Conservation (phyloP, 108 stramenopile genomes). For the Nitzschia sp. region DNA sequence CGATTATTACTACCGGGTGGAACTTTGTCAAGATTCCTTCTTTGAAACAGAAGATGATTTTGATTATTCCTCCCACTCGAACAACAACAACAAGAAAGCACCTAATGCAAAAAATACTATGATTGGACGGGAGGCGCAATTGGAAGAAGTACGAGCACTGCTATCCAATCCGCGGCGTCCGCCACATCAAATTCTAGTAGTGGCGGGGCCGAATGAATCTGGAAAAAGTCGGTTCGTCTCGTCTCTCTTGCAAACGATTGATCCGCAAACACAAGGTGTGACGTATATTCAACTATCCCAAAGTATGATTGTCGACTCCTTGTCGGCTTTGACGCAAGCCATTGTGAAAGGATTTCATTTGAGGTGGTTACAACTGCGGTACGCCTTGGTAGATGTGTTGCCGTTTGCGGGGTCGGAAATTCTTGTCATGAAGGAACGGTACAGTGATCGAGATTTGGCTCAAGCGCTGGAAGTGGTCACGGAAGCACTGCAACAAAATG, state of each 20-base stretch:
- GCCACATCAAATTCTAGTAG: conserved; percentile 21
- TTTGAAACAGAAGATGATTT: neutral
- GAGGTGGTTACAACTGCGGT: conserved; percentile 7
- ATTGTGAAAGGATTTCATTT: conserved; percentile 14
- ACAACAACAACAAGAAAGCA: neutral
- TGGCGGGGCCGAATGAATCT: conserved; percentile 24
- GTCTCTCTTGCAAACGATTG: neutral
- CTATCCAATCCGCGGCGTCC: conserved; percentile 1
- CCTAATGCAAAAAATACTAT: neutral
- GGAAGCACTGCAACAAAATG: conserved; percentile 13
- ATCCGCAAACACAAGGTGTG: conserved; percentile 3
- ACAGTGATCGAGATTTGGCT: conserved; percentile 24
- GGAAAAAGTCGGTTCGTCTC: conserved; percentile 21
- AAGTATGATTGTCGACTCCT: conserved; percentile 16
- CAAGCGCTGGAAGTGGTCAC: conserved; percentile 14
- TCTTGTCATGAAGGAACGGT: conserved; percentile 28
- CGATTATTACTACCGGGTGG: conserved; percentile 19
- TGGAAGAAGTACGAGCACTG: conserved; percentile 13
- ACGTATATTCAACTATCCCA: conserved; percentile 16
- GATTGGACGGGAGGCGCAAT: conserved; percentile 18
- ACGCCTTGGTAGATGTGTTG: conserved; percentile 19
- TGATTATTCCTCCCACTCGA: neutral
- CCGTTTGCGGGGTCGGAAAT: conserved; percentile 32
- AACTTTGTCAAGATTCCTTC: conserved; percentile 14
- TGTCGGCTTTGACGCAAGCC: conserved; percentile 15